Percentiles rank a stretch among this genome's conserved stretches.
Evolutionary conservation across 495 filamentous ascomycete species (phyloP).

Genomic region (Penicillium roqueforti): DNA sequence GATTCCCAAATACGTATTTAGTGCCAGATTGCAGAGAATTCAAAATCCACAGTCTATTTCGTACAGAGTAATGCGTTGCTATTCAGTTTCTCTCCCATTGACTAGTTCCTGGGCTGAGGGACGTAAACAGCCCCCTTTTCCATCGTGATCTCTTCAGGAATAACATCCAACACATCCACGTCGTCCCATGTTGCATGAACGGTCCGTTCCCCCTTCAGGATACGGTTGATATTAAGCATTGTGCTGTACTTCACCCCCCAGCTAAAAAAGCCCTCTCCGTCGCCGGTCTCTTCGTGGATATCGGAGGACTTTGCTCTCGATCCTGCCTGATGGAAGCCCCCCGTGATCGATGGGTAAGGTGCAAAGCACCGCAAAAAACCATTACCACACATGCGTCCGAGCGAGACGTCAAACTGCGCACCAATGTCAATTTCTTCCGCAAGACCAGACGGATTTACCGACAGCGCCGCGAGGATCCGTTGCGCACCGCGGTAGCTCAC

Average conservation of each 20-base stretch:
- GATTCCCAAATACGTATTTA: no score
- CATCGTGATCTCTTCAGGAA: neutral
- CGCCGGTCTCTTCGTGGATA: neutral
- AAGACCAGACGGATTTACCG: neutral
- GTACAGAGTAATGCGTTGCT: no score
- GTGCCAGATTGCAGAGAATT: no score
- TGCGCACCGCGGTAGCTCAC: neutral
- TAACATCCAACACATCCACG: constrained; percentile 5
- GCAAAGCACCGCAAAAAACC: neutral
- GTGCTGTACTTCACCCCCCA: constrained; percentile 42
- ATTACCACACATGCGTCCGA: neutral
- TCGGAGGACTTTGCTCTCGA: neutral
- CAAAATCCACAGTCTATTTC: no score
- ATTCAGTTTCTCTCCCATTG: no score
- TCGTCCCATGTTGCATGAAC: constrained; percentile 23
- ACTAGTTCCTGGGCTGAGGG: no score
- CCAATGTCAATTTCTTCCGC: neutral
- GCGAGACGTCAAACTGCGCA: neutral
- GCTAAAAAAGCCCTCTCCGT: neutral
- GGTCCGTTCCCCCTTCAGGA: constrained; percentile 16
- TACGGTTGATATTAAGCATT: constrained; percentile 39
- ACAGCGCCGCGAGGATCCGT: neutral
- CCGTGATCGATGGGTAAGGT: neutral
- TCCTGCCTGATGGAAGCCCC: neutral
- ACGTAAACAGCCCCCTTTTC: neutral